Evolutionary conservation across 805 yeast species (phyloP).

Genomic region (Yamadazyma phyllophila): DNA sequence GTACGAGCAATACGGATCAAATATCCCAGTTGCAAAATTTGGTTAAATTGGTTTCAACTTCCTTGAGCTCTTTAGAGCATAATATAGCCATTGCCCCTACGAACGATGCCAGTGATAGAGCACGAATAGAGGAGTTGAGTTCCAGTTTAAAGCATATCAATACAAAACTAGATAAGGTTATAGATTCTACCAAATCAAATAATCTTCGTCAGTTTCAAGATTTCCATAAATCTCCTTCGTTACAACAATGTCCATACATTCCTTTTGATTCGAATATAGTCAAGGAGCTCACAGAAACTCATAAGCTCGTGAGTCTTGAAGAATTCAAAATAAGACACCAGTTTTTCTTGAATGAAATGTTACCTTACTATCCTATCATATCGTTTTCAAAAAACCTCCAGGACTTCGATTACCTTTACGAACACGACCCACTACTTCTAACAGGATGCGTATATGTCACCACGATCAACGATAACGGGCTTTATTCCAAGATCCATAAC

Average conservation of each 20-base stretch:
- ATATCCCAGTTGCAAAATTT: slow-evolving; percentile 16
- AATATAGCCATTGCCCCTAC: slow-evolving; percentile 11
- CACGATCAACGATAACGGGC: slow-evolving; percentile 39
- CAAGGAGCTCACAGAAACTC: slow-evolving; percentile 35
- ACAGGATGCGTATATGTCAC: slow-evolving; percentile 46
- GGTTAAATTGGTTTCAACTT: slow-evolving; percentile 13
- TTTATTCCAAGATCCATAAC: slow-evolving; percentile 12
- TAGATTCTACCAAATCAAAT: slow-evolving; percentile 2
- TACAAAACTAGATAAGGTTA: slow-evolving; percentile 8
- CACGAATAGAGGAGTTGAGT: slow-evolving; percentile 10
- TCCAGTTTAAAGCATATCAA: background rate
- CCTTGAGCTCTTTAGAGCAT: slow-evolving; percentile 15
- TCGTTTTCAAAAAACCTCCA: slow-evolving; percentile 35
- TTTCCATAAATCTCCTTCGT: slow-evolving; percentile 13
- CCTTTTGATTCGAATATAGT: slow-evolving; percentile 17
- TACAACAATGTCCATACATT: slow-evolving; percentile 17
- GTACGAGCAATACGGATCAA: slow-evolving; percentile 14
- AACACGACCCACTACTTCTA: slow-evolving; percentile 43
- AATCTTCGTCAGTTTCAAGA: slow-evolving; percentile 15
- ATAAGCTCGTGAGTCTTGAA: slow-evolving; percentile 28
- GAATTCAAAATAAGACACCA: slow-evolving; percentile 34
- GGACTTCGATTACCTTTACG: slow-evolving; percentile 39
- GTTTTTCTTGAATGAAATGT: slow-evolving; percentile 36
- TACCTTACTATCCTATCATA: slow-evolving; percentile 49
- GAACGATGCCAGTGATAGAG: slow-evolving; percentile 6